These are phyloP conservation scores for Primulina huaijiensis DNA, from an alignment of 257 asterid species.

Conservation along the genomic window DNA sequence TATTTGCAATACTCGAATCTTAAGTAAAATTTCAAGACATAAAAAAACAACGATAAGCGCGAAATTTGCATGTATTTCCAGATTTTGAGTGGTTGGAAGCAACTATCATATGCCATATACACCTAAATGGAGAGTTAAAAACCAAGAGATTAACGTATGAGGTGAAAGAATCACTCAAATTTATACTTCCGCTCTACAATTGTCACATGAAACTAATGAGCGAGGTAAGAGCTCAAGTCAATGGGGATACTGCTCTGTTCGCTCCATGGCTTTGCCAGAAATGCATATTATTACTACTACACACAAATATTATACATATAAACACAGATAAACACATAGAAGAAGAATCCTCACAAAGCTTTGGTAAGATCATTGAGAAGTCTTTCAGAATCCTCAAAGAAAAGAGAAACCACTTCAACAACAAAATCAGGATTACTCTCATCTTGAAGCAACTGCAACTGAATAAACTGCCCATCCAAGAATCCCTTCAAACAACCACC, in stretches of 20 bases:
- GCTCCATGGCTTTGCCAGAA: neutral
- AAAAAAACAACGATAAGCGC: neutral
- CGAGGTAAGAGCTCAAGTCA: neutral
- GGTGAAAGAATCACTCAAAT: neutral
- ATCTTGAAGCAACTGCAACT: slow-evolving; percentile 81
- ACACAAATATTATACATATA: neutral
- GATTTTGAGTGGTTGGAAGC: neutral
- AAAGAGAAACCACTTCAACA: slow-evolving; percentile 70
- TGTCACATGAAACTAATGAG: neutral
- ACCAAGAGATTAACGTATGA: neutral
- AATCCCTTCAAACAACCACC: slow-evolving; percentile 46
- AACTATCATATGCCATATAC: neutral
- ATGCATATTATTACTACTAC: neutral
- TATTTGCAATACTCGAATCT: neutral
- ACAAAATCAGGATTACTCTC: slow-evolving; percentile 87
- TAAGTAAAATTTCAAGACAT: neutral
- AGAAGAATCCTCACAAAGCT: slow-evolving; percentile 48
- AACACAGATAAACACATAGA: slow-evolving; percentile 5
- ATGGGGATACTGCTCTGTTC: neutral
- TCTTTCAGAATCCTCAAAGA: slow-evolving; percentile 79
- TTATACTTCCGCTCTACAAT: neutral
- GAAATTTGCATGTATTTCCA: neutral
- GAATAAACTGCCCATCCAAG: slow-evolving; percentile 75
- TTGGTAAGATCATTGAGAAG: slow-evolving; percentile 68
- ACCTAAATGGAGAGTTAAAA: neutral